These are phyloP conservation scores for Aurinia saxatilis DNA, from an alignment of 345 rosid genomes.

Conservation along the genomic window DNA sequence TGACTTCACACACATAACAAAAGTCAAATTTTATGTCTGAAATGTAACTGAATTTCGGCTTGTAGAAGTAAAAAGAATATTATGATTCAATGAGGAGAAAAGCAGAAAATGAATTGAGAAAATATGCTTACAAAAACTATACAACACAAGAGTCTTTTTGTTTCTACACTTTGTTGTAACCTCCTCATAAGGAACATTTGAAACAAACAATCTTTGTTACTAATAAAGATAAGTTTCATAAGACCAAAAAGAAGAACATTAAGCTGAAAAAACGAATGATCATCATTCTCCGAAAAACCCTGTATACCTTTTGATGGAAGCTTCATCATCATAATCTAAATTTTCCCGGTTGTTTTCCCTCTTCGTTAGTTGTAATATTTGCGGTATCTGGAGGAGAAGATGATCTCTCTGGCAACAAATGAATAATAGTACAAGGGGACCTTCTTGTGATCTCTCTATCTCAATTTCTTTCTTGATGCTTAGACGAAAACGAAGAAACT, in stretches of 20 bases:
- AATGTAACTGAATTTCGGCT: background rate
- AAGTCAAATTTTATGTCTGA: background rate
- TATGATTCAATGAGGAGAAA: background rate
- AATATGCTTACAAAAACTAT: constrained; percentile 23
- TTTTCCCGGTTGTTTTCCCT: background rate
- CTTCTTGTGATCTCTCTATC: background rate
- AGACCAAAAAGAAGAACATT: background rate
- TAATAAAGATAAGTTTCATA: constrained; percentile 2
- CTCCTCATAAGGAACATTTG: constrained; percentile 6
- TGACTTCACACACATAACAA: background rate
- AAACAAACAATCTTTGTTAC: constrained; percentile 19
- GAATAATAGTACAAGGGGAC: constrained; percentile 6
- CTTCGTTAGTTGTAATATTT: constrained; percentile 10
- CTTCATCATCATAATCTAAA: constrained; percentile 14
- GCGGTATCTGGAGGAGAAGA: constrained; percentile 25
- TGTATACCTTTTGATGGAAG: constrained; percentile 12
- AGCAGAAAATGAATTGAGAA: constrained; percentile 11
- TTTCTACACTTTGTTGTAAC: constrained; percentile 22
- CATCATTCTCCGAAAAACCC: constrained; percentile 22
- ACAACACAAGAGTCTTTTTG: constrained; percentile 18
- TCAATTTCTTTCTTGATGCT: constrained; percentile 46
- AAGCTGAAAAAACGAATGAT: constrained; percentile 8
- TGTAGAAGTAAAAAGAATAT: background rate
- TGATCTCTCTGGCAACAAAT: constrained; percentile 29
- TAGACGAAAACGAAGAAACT: constrained; percentile 38